A percentile compares a stretch with the other conserved stretches of the same genome.
phyloP scores from a whole-genome alignment of 129 eudicot species.

The Lonicera japonica region DNA sequence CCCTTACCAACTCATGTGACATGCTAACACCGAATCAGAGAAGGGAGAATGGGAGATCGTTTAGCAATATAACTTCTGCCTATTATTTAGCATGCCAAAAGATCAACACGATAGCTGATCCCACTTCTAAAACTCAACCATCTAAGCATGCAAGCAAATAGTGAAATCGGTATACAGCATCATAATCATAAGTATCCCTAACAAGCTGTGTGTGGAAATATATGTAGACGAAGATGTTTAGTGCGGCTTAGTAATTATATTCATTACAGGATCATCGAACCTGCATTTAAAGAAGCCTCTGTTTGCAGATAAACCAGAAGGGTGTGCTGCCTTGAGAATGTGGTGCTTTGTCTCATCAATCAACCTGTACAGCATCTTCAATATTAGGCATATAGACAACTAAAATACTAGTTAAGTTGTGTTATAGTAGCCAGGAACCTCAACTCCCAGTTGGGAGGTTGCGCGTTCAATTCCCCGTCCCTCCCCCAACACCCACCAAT shows the following conservation, averaged over 20 bases:
- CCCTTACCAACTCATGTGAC: background rate
- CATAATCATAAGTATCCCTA: too few relatives aligned
- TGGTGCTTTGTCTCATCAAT: constrained; percentile 83
- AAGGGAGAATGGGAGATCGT: background rate
- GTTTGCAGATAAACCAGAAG: constrained; percentile 94
- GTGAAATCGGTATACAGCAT: too few relatives aligned
- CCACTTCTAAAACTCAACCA: too few relatives aligned
- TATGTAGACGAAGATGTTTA: background rate
- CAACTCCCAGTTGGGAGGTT: too few relatives aligned
- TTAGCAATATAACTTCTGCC: background rate
- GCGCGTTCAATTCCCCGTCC: too few relatives aligned
- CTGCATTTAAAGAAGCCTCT: constrained; percentile 98
- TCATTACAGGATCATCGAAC: constrained; percentile 21
- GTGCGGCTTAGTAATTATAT: background rate
- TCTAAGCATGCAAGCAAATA: too few relatives aligned
- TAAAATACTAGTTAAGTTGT: too few relatives aligned
- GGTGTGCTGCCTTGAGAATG: constrained; percentile 93
- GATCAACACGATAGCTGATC: background rate
- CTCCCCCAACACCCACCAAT: too few relatives aligned
- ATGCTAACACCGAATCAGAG: background rate
- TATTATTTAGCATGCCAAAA: background rate
- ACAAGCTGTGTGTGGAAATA: too few relatives aligned
- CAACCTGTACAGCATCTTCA: constrained; percentile 48
- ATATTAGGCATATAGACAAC: background rate
- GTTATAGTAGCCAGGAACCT: too few relatives aligned